A percentile compares a stretch with the other conserved stretches of the same genome.
phyloP scores from a whole-genome alignment of 345 rosid genomes.

The Trapa bicornis region DNA sequence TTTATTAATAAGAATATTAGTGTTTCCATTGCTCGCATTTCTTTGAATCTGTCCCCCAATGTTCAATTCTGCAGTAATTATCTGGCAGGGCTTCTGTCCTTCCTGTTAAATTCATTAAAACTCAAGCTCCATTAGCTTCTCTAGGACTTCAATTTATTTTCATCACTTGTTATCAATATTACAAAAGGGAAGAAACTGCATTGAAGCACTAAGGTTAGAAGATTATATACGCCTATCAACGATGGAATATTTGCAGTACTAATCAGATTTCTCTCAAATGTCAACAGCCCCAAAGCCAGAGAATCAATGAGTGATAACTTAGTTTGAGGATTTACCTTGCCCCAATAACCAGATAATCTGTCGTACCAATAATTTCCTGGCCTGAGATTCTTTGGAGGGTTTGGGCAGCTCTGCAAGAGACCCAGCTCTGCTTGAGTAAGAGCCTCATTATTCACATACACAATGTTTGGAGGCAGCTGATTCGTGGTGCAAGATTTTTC shows the following conservation, averaged over 20 bases:
- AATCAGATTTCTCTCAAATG: background rate
- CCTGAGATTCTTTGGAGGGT: conserved; percentile 62
- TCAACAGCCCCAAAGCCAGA: no score
- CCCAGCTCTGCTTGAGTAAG: conserved; percentile 39
- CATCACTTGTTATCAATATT: background rate
- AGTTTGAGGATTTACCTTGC: conserved; percentile 46
- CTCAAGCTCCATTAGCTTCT: background rate
- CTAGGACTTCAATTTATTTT: background rate
- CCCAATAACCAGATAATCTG: conserved; percentile 75
- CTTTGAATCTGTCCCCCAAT: conserved; percentile 35
- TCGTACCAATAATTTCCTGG: conserved; percentile 91
- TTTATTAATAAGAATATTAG: conserved; percentile 37
- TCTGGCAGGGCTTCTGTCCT: conserved; percentile 69
- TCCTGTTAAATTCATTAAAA: conserved; percentile 34
- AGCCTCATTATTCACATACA: conserved; percentile 40
- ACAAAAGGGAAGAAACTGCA: background rate
- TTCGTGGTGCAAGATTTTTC: conserved; percentile 52
- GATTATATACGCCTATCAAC: background rate
- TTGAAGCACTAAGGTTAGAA: background rate
- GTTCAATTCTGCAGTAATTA: conserved; percentile 39
- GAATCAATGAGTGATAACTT: background rate
- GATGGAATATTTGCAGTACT: background rate
- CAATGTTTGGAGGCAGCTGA: conserved; percentile 56
- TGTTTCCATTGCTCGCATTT: conserved; percentile 71
- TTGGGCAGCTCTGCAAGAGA: conserved; percentile 39